Evolutionary conservation across 1,284 basidiomycete species (phyloP), one percentile per base, ranked within the genome.

Genomic region (Laetiporus sulphureus): DNA sequence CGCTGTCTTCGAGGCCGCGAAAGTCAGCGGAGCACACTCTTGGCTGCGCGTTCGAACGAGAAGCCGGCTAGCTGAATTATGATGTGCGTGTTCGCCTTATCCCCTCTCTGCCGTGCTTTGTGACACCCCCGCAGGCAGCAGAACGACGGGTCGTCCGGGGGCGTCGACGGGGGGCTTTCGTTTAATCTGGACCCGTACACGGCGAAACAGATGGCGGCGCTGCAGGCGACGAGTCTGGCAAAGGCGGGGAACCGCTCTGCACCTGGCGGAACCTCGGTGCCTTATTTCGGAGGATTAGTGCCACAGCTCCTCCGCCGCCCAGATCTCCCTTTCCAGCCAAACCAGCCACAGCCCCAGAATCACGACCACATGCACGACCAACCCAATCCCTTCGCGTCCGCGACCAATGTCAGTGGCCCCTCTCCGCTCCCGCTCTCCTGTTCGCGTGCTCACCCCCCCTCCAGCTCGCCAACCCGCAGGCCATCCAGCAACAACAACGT

Each of bases 171-270:
- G 35, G 41, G 47, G 15, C 44, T 54, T 29, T 42, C 46, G 32
- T 57, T 57, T 50, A 52, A 47, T 45, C 53, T 61, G 39, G 60
- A 64, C 45, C 55, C 60, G 43, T 52, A 49, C 38, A 74, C 73
- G 41, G 78, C 79, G 47, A 87, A 85, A 60, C 85, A 88, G 63
- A 83, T 86, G 75, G 79, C 80, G 27, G 78, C 79, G 13, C 74
- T 88, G 52, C 78, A 68, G 53, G 79, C 73, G 41, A 79, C 72
- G 41, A 77, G 71, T 52, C 68, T 77, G 51, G 75, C 75, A 54
- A 75, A 81, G 61, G 73, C 77, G 49, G 64, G 69, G 48, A 80
- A 79, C 54, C 68, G 67, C 54, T 75, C 72, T 55, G 65, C 67
- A 51, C 58, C 67, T 41, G 71, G 72, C 68, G 77, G 77, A 75